Evolutionary conservation across 2,329 filamentous ascomycete genomes (phyloP), one percentile per base, ranked within the genome.

Genomic region (Ophiostoma populinum): DNA sequence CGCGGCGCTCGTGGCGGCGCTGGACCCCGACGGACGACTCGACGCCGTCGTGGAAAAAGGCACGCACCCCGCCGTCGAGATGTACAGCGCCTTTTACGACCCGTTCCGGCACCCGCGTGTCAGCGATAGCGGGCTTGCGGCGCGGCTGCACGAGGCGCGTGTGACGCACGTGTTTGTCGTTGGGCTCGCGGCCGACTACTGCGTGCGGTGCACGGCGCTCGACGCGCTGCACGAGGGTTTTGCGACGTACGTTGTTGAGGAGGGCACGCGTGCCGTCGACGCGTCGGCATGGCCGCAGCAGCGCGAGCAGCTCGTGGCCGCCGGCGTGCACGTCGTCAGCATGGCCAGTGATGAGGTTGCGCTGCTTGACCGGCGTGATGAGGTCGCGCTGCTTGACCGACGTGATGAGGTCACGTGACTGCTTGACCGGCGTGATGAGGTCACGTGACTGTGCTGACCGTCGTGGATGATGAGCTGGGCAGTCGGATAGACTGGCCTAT

Each of bases 61-160:
- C 9, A 67, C 63, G 49, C 66, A 83, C 50, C 52, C 62, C 29
- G 61, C 67, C 29, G 69, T 93, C 2, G 90, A 98, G 56, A 93
- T 94, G 80, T 95, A 94, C 57, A 87, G 79, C 42, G 85, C 78
- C 1, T 95, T 98, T 48, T 76, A 77, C 41, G 80, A 86, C 50
- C 80, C 81, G 0, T 87, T 94, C 47, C 55, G 55, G 25, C 63
- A 63, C 6, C 72, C 74, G 2, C 57, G 57, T 21, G 60, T 78
- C 11, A 60, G 59, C 18, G 71, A 75, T 47, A 75, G 69, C 47
- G 74, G 75, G 11, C 59, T 95, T 18, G 66, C 64, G 2, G 57
- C 49, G 1, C 49, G 61, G 32, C 53, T 98, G 45, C 63, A 54
- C 34, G 61, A 60, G 3, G 59, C 58, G 12, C 8, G 13, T 6